Evolutionary conservation across 176 grass and related monocot species (phyloP).

Genomic region (Rhynchospora pubera): DNA sequence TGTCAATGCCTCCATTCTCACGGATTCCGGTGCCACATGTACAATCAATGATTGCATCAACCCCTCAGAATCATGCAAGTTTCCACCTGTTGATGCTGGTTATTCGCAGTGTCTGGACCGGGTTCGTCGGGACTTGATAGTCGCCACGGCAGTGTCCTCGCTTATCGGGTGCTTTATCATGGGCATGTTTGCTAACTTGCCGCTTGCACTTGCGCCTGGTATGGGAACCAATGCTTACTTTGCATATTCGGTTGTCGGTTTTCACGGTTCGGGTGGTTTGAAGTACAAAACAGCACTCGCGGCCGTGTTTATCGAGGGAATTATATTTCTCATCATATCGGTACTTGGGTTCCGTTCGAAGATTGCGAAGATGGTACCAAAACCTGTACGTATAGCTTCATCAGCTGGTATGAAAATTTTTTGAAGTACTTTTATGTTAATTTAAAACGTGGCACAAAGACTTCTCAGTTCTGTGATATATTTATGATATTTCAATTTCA

Average conservation of each 20-base stretch:
- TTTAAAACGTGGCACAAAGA: neutral
- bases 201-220: constrained; percentile 54
- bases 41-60: constrained; percentile 40
- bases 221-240: constrained; percentile 92
- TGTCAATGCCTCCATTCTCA: constrained; percentile 71
- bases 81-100: constrained; percentile 62
- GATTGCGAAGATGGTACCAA: constrained; percentile 50
- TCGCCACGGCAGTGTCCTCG: constrained; percentile 64
- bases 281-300: constrained; percentile 55
- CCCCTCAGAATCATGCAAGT: constrained; percentile 40
- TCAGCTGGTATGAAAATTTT: constrained; percentile 34
- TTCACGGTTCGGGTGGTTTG: constrained; percentile 69
- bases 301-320: constrained; percentile 67
- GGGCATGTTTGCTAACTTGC: constrained; percentile 73
- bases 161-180: constrained; percentile 66
- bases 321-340: constrained; percentile 60
- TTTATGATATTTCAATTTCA: neutral
- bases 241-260: constrained; percentile 67
- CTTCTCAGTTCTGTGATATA: neutral
- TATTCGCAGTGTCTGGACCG: constrained; percentile 54
- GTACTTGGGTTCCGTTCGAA: constrained; percentile 41
- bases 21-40: constrained; percentile 72
- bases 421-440: neutral
- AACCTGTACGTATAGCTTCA: constrained; percentile 49
- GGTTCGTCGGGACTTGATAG: constrained; percentile 64